A percentile compares a stretch with the other conserved stretches of the same genome.
Conservation (phyloP, 164 flowering plant genomes). For the Dillenia turbinata region DNA sequence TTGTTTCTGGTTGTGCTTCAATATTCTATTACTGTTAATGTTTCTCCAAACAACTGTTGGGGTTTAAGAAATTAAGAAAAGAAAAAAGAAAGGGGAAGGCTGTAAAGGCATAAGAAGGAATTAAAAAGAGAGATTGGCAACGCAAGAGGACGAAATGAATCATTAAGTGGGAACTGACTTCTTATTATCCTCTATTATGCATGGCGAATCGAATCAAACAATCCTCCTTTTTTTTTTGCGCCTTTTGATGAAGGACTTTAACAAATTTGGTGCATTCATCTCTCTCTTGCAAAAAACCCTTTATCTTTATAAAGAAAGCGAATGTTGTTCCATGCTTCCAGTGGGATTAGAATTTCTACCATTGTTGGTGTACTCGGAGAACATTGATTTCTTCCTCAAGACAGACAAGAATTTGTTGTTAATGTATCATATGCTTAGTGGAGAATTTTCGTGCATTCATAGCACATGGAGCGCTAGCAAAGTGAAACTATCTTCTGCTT, state of each 20-base stretch:
- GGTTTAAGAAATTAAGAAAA: neutral
- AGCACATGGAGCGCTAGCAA: neutral
- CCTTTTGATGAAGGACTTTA: too few species aligned
- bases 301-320: too few species aligned
- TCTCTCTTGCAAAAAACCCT: too few species aligned
- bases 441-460: slow-evolving; percentile 5
- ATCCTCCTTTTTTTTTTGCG: too few species aligned
- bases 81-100: neutral
- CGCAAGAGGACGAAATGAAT: slow-evolving; percentile 1
- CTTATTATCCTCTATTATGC: neutral
- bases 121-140: neutral
- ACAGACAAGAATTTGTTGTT: too few species aligned
- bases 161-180: neutral
- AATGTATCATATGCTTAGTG: neutral
- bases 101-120: neutral
- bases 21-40: neutral
- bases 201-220: too few species aligned
- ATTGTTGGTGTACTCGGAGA: too few species aligned
- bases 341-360: too few species aligned
- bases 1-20: slow-evolving; percentile 7
- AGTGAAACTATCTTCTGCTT: neutral
- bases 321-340: too few species aligned
- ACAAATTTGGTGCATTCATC: too few species aligned
- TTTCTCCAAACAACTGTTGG: neutral
- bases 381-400: too few species aligned